A percentile compares a stretch with the other conserved stretches of the same genome.
phyloP scores from a whole-genome alignment of 768 basidiomycete species.

The Cantharellus anzutake region DNA sequence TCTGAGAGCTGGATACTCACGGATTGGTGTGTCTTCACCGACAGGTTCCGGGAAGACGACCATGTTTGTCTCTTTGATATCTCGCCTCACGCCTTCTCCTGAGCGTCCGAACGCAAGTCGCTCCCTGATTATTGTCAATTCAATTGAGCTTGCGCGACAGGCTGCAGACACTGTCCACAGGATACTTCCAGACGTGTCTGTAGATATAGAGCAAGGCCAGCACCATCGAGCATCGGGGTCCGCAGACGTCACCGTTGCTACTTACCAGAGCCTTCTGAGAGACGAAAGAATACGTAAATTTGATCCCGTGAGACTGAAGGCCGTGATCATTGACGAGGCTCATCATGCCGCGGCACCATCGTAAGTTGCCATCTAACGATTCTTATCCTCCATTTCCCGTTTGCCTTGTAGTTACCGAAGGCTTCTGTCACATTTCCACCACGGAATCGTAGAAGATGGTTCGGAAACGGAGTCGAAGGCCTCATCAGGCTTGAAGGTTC shows the following conservation, averaged over 20 bases:
- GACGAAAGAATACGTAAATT: constrained; percentile 54
- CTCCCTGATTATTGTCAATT: constrained; percentile 75
- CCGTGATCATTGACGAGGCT: constrained; percentile 79
- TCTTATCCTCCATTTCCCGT: neutral
- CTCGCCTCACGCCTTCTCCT: constrained; percentile 32
- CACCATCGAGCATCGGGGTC: constrained; percentile 54
- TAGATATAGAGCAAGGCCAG: constrained; percentile 84
- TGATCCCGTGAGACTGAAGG: constrained; percentile 42
- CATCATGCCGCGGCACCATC: constrained; percentile 90
- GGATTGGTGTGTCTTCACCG: constrained; percentile 70
- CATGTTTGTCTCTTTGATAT: constrained; percentile 70
- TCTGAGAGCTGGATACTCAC: constrained; percentile 40
- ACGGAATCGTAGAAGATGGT: constrained; percentile 10
- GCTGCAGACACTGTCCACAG: constrained; percentile 51
- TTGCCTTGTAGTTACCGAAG: constrained; percentile 41
- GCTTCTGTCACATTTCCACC: constrained; percentile 68
- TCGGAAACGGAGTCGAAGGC: constrained; percentile 19
- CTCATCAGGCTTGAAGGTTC: constrained; percentile 22
- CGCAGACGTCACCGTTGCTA: constrained; percentile 81
- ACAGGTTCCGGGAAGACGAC: constrained; percentile 83
- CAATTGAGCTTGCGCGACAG: constrained; percentile 75
- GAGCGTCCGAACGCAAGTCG: constrained; percentile 28
- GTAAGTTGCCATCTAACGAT: constrained; percentile 23
- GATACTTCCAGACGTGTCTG: constrained; percentile 50
- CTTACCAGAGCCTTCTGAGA: constrained; percentile 67